A percentile compares a stretch with the other conserved stretches of the same genome.
These are phyloP conservation scores for Pseudogymnoascus sp. DNA, from an alignment of 2,329 filamentous ascomycete species.

Conservation along the genomic window DNA sequence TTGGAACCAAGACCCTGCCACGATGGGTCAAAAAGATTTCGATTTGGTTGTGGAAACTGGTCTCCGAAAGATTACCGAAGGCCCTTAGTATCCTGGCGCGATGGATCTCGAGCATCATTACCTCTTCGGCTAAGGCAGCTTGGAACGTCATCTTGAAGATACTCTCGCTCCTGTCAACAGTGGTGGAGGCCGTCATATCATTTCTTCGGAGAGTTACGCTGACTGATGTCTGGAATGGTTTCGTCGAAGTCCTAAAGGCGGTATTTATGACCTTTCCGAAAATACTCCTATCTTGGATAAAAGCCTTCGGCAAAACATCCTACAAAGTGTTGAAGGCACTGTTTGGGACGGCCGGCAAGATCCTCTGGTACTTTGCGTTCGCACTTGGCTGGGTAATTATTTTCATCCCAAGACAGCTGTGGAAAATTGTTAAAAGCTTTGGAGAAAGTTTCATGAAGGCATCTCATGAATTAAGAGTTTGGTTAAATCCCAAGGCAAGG, in stretches of 20 bases:
- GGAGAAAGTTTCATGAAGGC: constrained; percentile 28
- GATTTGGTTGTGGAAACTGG: constrained; percentile 13
- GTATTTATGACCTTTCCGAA: constrained; percentile 29
- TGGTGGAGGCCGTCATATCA: constrained; percentile 26
- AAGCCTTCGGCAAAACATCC: constrained; percentile 19
- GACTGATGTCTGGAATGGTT: constrained; percentile 34
- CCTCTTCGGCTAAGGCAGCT: constrained; percentile 22
- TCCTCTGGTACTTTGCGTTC: constrained; percentile 23
- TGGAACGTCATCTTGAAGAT: constrained; percentile 22
- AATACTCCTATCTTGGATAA: constrained; percentile 23
- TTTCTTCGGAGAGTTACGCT: constrained; percentile 33
- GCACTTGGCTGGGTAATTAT: constrained; percentile 26
- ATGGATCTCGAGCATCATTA: constrained; percentile 29
- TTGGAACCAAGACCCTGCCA: constrained; percentile 17
- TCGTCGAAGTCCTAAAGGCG: constrained; percentile 26
- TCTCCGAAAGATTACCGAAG: constrained; percentile 20
- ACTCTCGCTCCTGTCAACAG: constrained; percentile 32
- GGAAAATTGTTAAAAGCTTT: constrained; percentile 28
- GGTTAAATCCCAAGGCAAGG: constrained; percentile 31
- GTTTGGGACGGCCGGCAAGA: constrained; percentile 27
- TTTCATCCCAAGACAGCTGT: constrained; percentile 31
- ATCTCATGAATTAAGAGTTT: constrained; percentile 32
- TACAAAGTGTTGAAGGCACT: constrained; percentile 26
- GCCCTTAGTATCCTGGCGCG: constrained; percentile 21
- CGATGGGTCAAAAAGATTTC: constrained; percentile 15